These are phyloP conservation scores for Lathyrus oleraceus DNA, from an alignment of 306 rosid genomes.

Conservation along the genomic window DNA sequence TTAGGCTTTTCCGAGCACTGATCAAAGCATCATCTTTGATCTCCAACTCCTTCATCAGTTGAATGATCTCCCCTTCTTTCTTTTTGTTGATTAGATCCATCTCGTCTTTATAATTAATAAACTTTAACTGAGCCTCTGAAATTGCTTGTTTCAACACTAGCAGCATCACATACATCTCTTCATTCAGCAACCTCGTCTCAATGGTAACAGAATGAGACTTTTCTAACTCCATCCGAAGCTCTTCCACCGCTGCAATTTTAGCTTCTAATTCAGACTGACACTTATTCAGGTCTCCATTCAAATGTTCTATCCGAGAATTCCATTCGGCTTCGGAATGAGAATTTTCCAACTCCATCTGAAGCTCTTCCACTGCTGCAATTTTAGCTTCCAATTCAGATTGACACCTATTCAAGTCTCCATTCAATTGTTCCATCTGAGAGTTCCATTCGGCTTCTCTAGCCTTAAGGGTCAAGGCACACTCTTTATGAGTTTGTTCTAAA, in stretches of 20 bases:
- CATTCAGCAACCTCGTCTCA: slow-evolving; percentile 67
- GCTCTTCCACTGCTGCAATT: slow-evolving; percentile 47
- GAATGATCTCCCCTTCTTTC: slow-evolving; percentile 42
- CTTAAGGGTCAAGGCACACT: slow-evolving; percentile 49
- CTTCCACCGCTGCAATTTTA: slow-evolving; percentile 47
- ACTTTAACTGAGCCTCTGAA: slow-evolving; percentile 60
- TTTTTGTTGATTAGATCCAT: slow-evolving; percentile 44
- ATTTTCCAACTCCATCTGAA: slow-evolving; percentile 57
- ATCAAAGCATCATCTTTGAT: slow-evolving; percentile 51
- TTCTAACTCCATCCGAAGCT: slow-evolving; percentile 58
- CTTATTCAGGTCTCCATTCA: slow-evolving; percentile 43
- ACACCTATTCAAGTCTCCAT: slow-evolving; percentile 43
- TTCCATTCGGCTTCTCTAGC: slow-evolving; percentile 68
- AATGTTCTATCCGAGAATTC: slow-evolving; percentile 47
- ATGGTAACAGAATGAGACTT: slow-evolving; percentile 40
- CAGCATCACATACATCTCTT: slow-evolving; percentile 63
- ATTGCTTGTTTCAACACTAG: slow-evolving; percentile 65
- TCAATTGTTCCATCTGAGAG: slow-evolving; percentile 44
- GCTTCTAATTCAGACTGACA: slow-evolving; percentile 47
- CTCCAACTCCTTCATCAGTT: slow-evolving; percentile 64
- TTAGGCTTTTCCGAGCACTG: slow-evolving; percentile 35
- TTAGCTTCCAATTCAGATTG: slow-evolving; percentile 47
- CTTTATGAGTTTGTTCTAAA: slow-evolving; percentile 59
- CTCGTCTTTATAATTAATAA: slow-evolving; percentile 43
- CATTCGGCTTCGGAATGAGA: slow-evolving; percentile 49